Base-by-base conservation (phyloP, 331 rosid species). In the Erythrophleum ivorense region DNA sequence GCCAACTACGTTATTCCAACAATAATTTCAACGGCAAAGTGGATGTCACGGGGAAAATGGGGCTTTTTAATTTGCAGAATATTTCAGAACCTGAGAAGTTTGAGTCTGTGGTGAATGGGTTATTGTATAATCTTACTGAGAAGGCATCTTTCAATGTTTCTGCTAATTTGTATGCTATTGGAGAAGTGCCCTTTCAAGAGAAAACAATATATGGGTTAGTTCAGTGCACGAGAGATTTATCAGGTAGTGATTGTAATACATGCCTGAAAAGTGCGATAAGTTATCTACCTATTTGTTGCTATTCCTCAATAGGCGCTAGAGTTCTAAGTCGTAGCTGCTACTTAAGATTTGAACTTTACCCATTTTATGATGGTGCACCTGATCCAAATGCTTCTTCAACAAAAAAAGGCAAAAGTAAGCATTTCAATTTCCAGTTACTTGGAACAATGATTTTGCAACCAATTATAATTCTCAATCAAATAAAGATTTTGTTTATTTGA, bases 221-320 rank as follows among this genome's bases (percentile, higher is more conserved):
- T 33, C 94, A 91, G 84, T 91, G 97, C 59, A 85, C 89, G 0
- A 76, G 40, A 3, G 97, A 92, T 70, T 85, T 91, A 82, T 82
- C 97, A 50, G 78, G 79, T 1, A 46, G 2, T 68, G 83, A 85
- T 53, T 92, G 97, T 72, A 77, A 43, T 24, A 59, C 0, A 31
- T 92, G 97, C 79, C 85, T 92, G 11, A 41, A 54, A 74, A 84
- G 45, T 36, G 91, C 91, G 70, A 73, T 78, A 0, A 43, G 55
- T 12, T 79, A 84, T 15, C 21, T 84, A 71, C 77, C 78, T 6
- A 52, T 31, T 10, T 49, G 76, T n/a, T 89, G 72, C 46, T 80
- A 81, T 76, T 80, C 74, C 49, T 88, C 92, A 7, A 74, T 91
- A 1, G 97, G 97, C 2, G 94, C 88, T 2, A 84, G 94, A 81